These are phyloP conservation scores for Puccinia triticina DNA, from an alignment of 1,284 basidiomycete genomes.

Conservation along the genomic window DNA sequence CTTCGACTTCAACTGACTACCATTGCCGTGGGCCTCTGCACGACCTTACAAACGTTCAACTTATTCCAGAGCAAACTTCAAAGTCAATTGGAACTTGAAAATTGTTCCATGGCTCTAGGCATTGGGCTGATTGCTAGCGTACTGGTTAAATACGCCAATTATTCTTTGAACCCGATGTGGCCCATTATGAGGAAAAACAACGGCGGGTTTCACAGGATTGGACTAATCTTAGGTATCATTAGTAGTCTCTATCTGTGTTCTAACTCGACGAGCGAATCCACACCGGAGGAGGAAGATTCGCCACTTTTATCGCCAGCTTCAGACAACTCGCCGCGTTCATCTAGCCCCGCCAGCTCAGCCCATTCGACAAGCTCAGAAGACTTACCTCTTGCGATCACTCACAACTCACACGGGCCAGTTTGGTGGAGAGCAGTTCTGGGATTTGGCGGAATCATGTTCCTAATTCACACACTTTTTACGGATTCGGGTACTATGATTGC, in stretches of 20 bases:
- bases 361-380: background rate
- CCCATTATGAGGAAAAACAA: constrained; percentile 66
- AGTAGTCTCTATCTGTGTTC: constrained; percentile 54
- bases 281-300: constrained; percentile 9
- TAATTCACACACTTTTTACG: constrained; percentile 74
- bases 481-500: constrained; percentile 82
- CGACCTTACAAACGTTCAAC: constrained; percentile 21
- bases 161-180: constrained; percentile 86
- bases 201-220: constrained; percentile 74
- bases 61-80: constrained; percentile 37
- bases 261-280: background rate
- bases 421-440: constrained; percentile 62
- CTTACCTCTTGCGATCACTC: background rate
- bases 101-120: constrained; percentile 23
- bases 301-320: background rate
- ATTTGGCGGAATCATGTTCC: constrained; percentile 74
- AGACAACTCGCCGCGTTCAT: background rate
- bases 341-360: background rate
- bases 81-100: constrained; percentile 27
- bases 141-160: constrained; percentile 75
- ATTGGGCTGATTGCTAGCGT: constrained; percentile 72
- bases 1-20: constrained; percentile 48
- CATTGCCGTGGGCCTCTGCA: constrained; percentile 27
- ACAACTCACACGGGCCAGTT: background rate
- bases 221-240: constrained; percentile 63